These are phyloP conservation scores for Calonectria naviculata DNA, from an alignment of 2,329 filamentous ascomycete species.

Conservation along the genomic window DNA sequence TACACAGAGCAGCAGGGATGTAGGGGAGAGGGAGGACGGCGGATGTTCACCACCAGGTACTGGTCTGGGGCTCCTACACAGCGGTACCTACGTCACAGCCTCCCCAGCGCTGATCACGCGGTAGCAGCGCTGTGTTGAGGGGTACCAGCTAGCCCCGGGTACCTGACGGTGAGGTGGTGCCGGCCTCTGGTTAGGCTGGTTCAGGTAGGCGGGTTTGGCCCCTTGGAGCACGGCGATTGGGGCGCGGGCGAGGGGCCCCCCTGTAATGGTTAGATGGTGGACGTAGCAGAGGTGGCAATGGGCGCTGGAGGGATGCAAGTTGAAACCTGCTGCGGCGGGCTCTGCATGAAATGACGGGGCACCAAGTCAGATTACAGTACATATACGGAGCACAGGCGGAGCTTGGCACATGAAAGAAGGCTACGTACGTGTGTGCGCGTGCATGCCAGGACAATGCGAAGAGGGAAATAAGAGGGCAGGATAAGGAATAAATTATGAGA, in stretches of 20 bases:
- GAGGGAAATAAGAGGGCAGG: not conserved
- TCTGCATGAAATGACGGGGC: slow-evolving; percentile 25
- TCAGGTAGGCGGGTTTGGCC: slow-evolving; percentile 41
- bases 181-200: slow-evolving; percentile 37
- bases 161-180: slow-evolving; percentile 36
- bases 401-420: not conserved
- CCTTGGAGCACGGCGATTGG: slow-evolving; percentile 32
- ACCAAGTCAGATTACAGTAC: slow-evolving; percentile 21
- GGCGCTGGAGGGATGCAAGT: slow-evolving; percentile 20
- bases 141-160: slow-evolving; percentile 29
- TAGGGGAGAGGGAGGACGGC: slow-evolving; percentile 33
- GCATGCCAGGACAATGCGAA: slow-evolving; percentile 4
- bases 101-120: slow-evolving; percentile 8
- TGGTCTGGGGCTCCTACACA: slow-evolving; percentile 8
- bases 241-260: slow-evolving; percentile 23
- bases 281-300: slow-evolving; percentile 26
- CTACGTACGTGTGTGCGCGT: not conserved
- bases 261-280: slow-evolving; percentile 27
- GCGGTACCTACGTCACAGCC: slow-evolving; percentile 9
- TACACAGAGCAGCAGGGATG: slow-evolving; percentile 15
- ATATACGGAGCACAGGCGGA: slow-evolving; percentile 14
- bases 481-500: not conserved
- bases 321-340: slow-evolving; percentile 23
- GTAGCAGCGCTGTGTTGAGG: slow-evolving; percentile 8
- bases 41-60: slow-evolving; percentile 29